A percentile compares a stretch with the other conserved stretches of the same genome.
These are phyloP conservation scores for Cryptosporidium parvum DNA, from an alignment of 169 alveolate genomes.

Conservation along the genomic window DNA sequence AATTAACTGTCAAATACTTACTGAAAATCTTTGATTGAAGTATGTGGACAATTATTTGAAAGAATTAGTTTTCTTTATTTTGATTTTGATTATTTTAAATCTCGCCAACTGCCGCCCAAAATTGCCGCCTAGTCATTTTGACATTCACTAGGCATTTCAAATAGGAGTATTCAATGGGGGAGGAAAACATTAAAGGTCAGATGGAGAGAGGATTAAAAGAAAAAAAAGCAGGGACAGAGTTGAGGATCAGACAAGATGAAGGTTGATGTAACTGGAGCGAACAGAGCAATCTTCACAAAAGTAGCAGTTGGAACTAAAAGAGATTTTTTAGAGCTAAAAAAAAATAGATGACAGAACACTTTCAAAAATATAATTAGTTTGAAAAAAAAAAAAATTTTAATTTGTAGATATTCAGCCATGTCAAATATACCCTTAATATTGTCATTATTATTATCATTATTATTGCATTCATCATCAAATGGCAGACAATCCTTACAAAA, in stretches of 20 bases:
- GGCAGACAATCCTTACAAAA: slow-evolving; percentile 23
- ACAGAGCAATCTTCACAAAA: too few species aligned
- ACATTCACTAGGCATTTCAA: too few species aligned
- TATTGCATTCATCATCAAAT: not conserved
- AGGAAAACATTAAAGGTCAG: too few species aligned
- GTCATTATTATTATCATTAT: not conserved
- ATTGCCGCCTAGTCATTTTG: not conserved
- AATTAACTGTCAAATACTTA: not conserved
- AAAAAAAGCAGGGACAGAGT: not conserved
- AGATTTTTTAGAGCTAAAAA: not conserved
- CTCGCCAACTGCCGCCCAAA: not conserved
- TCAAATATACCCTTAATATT: not conserved
- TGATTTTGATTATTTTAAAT: too few species aligned
- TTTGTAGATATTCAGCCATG: slow-evolving; percentile 26
- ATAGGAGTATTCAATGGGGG: not conserved
- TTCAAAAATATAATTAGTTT: slow-evolving; percentile 17
- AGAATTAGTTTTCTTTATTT: not conserved
- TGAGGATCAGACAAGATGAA: not conserved
- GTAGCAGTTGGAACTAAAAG: not conserved
- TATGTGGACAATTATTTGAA: not conserved
- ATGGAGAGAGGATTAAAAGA: not conserved
- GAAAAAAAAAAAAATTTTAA: slow-evolving; percentile 17
- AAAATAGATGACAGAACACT: not conserved
- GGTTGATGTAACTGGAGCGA: too few species aligned
- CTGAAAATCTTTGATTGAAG: not conserved